Percentiles rank a stretch among this genome's conserved stretches.
Conservation (phyloP, 2,329 filamentous ascomycete genomes). For the Aspergillus luchuensis region DNA sequence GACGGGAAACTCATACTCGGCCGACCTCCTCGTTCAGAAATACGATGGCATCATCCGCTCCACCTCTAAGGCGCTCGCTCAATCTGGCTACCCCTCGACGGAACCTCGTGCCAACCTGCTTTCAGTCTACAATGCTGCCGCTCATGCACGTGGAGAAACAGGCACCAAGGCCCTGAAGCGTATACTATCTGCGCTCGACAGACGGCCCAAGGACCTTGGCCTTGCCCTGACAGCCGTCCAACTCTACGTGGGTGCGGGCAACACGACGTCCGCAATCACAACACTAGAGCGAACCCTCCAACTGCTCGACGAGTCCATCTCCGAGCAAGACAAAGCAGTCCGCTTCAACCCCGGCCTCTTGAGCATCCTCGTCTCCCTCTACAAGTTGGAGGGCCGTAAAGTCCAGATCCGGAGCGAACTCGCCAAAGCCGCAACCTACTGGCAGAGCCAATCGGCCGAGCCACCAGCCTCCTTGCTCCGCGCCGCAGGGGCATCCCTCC, state of each 20-base stretch:
- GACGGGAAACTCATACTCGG: constrained; percentile 56
- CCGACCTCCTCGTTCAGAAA: constrained; percentile 63
- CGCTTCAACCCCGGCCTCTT: constrained; percentile 84
- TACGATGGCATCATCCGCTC: constrained; percentile 60
- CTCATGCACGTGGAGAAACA: constrained; percentile 60
- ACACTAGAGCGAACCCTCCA: constrained; percentile 75
- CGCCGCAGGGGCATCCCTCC: constrained; percentile 78
- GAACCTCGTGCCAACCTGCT: constrained; percentile 57
- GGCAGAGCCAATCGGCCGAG: constrained; percentile 64
- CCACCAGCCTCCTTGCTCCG: constrained; percentile 68
- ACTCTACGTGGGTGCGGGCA: constrained; percentile 72
- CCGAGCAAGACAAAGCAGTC: constrained; percentile 63
- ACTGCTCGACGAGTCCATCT: constrained; percentile 65
- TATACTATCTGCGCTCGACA: constrained; percentile 69
- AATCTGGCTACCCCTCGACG: constrained; percentile 52
- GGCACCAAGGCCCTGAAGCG: constrained; percentile 70
- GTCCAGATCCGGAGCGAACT: constrained; percentile 72
- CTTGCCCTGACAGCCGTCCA: constrained; percentile 78
- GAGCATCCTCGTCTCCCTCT: constrained; percentile 76
- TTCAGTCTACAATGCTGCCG: constrained; percentile 72
- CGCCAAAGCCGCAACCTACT: constrained; percentile 76
- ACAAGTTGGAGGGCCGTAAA: constrained; percentile 73
- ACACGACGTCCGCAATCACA: constrained; percentile 71
- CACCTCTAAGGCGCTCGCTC: constrained; percentile 53
- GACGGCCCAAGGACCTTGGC: constrained; percentile 76